Evolutionary conservation across 176 grass and related monocot genomes (phyloP), one percentile per base, ranked within the genome.

Genomic region (Otatea glauca): DNA sequence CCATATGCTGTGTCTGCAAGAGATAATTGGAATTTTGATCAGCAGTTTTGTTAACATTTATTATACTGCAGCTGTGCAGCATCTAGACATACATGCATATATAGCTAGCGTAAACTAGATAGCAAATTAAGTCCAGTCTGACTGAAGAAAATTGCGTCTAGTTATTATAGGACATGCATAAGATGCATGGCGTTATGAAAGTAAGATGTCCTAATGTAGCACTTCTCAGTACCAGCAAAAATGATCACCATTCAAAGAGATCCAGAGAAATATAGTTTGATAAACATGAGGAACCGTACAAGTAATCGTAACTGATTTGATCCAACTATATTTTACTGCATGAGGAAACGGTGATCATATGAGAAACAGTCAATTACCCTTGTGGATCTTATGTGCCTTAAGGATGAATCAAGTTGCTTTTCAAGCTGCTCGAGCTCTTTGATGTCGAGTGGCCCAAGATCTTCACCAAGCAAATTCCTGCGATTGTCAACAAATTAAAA

Each of bases 391-490:
- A 96, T 96, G 81, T 96, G 93, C 86, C 85, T 96, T 56, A 99
- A 92, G 75, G 96, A 96, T 68, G 80, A 86, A 84, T 99, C 96
- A 75, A 99, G 96, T 84, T 94, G 89, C 60, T 92, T 88, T 76
- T 99, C 96, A 63, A 99, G 96, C 77, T 90, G 89, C 45, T 96
- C 93, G 59, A 99, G 91, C 29, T 96, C 81, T 43, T 99, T 95
- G 48, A 94, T 65, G 49, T 48, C 89, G 4, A 96, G 90, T 70
- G 69, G n/a, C 1, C 63, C 84, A 6, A 99, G 74, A 84, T 99
- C 93, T 55, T 99, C 96, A 49, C 96, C 96, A 48, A 99, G 89
- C 60, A 99, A 89, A 89, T 99, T 99, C 88, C 96, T 99, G 76
- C 14, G 79, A 37, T 85, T 93, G 15, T 41, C 47, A 53, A 66